Evolutionary conservation across 169 alveolate genomes (phyloP), one percentile per base, ranked within the genome.

Genomic region (Plasmodium sp.): DNA sequence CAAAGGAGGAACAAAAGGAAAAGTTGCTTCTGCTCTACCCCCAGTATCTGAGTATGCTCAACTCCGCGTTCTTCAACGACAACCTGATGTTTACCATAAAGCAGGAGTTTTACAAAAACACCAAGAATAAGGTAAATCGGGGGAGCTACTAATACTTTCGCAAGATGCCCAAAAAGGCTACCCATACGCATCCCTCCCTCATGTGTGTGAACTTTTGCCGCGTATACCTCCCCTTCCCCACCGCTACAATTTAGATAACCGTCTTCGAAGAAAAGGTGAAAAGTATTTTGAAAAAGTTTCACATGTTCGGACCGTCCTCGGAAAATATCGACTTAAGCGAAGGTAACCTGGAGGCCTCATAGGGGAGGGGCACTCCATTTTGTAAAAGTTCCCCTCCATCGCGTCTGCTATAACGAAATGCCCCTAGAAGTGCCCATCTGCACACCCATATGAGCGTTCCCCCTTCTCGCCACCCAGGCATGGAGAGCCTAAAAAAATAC

Each of bases 271-370:
- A 79, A 90, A 90, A 90, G 54, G 90, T 90, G 27, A 90, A 90
- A 80, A 90, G 36, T n/a, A 90, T 90, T 80, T 41, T 90, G 73
- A 33, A 80, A 90, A 90, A 58, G 62, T 90, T 90, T 71, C 94
- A 74, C 22, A 41, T 54, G 18, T 27, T 45, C 72, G 94, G 94
- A 3, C 91, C 94, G 48, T 79, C 94, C 34, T 80, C 88, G 4
- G 84, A 90, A 90, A 80, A 90, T 90, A 90, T 90, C 39, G 58
- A 90, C 41, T 90, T 90, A 90, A 90, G 51, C 73, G 90, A 90
- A 90, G 94, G 94, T 90, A 9, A 67, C 5, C 6, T 67, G 9
- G 7, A 67, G 1, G n/a, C 41, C 39, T 36, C 54, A 18, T n/a
- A 90, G 74, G 39, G 27, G 54, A 41, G 22, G 62, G 43, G 27